Conservation (phyloP, 129 eudicot genomes). For the Artemisia tridentata region DNA sequence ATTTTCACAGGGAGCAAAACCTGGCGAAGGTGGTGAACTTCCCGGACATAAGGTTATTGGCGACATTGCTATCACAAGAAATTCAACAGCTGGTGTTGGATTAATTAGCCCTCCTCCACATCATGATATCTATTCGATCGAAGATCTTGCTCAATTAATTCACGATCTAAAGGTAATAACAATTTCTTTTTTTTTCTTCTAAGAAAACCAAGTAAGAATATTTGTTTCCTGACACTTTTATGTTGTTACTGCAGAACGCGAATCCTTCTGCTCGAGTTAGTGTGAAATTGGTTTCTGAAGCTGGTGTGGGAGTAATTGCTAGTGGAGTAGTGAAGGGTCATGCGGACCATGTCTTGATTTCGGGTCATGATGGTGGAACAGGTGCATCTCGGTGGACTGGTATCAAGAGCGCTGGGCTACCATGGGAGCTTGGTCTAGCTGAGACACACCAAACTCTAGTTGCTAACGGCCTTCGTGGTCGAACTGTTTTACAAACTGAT, state of each 20-base stretch:
- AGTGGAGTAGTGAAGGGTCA: conserved; percentile 98
- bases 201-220: not conserved
- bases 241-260: conserved; percentile 53
- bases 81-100: conserved; percentile 99
- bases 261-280: conserved; percentile 91
- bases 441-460: conserved; percentile 98
- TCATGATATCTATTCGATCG: conserved; percentile 96
- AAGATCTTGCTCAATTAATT: conserved; percentile 96
- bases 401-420: conserved; percentile 94
- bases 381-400: conserved; percentile 99
- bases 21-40: conserved; percentile 99
- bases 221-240: conserved; percentile 7
- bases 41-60: conserved; percentile 99
- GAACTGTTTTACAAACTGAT: conserved; percentile 88
- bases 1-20: conserved; percentile 88
- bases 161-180: conserved; percentile 81
- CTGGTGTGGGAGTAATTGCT: conserved; percentile 98
- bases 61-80: conserved; percentile 90
- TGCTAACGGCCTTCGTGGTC: conserved; percentile 96
- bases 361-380: conserved; percentile 99
- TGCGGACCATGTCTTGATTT: conserved; percentile 93
- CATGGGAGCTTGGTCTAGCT: conserved; percentile 98
- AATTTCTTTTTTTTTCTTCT: not conserved
- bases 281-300: conserved; percentile 95
- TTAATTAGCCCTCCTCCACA: conserved; percentile 99